phyloP scores from a whole-genome alignment of 2,329 filamentous ascomycete genomes.

The Scolecobasidium constrictum region DNA sequence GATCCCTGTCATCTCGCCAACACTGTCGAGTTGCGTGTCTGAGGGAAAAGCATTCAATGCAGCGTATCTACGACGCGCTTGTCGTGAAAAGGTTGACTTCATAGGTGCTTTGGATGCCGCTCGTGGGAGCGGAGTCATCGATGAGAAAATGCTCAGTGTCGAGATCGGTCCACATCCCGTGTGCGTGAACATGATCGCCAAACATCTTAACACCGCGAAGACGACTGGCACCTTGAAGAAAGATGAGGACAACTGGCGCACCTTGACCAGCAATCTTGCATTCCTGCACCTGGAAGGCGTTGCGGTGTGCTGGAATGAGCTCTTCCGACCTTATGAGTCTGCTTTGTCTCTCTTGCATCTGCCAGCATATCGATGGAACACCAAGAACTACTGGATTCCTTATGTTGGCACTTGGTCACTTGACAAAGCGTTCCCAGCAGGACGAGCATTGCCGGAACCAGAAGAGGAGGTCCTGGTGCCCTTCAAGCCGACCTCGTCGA shows the following conservation, averaged over 20 bases:
- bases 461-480: background rate
- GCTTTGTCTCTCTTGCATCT: constrained; percentile 39
- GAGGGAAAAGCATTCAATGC: constrained; percentile 47
- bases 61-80: constrained; percentile 52
- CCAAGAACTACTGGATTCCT: constrained; percentile 26
- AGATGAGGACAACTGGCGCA: constrained; percentile 31
- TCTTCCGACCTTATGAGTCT: constrained; percentile 39
- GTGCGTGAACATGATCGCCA: constrained; percentile 57
- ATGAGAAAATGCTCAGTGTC: constrained; percentile 58
- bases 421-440: constrained; percentile 12
- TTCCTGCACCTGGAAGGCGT: constrained; percentile 44
- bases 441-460: background rate
- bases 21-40: constrained; percentile 49
- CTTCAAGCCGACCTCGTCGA: background rate
- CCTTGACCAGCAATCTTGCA: constrained; percentile 35
- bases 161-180: constrained; percentile 65
- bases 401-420: constrained; percentile 19
- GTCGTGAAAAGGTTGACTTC: constrained; percentile 60
- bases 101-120: constrained; percentile 49
- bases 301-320: constrained; percentile 51
- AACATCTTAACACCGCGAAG: constrained; percentile 37
- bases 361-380: constrained; percentile 30
- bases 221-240: constrained; percentile 9
- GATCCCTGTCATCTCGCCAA: constrained; percentile 56
- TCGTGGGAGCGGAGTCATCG: constrained; percentile 44